Base-by-base conservation (phyloP, 129 eudicot genomes). In the Centaurea solstitialis region DNA sequence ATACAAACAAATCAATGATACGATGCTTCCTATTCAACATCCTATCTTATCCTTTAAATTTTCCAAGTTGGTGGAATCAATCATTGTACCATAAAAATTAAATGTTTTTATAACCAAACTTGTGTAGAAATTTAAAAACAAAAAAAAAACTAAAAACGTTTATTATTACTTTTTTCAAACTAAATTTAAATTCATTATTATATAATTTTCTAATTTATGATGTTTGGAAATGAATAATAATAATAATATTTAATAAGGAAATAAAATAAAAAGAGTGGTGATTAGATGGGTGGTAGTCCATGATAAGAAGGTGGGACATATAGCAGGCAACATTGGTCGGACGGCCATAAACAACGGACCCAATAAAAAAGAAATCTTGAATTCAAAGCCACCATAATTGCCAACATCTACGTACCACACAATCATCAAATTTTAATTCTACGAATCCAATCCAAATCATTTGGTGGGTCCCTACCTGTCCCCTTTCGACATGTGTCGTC, bases 261-360 rank as follows among this genome's bases (percentile, higher is more conserved):
- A 26, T 26, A 2, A 26, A 26, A 26, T 26, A 13, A 23, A 45
- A 69, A 47, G 9, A 9, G 76, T 20, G 39, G 72, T 28, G 66
- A 76, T 39, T 38, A 74, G 26, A 74, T 81, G 80, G 70, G 80
- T 74, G 71, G 76, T 20, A 75, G 80, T 67, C 80, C 76, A 81
- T 61, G 76, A 82, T 73, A 57, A 70, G 72, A 82, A 26, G 37
- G 61, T 53, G 82, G 78, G 73, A 70, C 81, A 69, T 77, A 40
- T 57, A 13, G 64, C 7, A 61, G 86, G 82, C 86, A 82, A 73
- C 78, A 76, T 83, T 77, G 86, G 86, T 83, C 82, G 86, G 86
- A 77, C 82, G 82, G 82, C 82, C 86, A 72, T 83, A 83, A 77
- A 83, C 78, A 12, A 83, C 78, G 82, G 82, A 77, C 35, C 75